phyloP scores from a whole-genome alignment of 2,329 filamentous ascomycete species.

The Diaporthe eres region DNA sequence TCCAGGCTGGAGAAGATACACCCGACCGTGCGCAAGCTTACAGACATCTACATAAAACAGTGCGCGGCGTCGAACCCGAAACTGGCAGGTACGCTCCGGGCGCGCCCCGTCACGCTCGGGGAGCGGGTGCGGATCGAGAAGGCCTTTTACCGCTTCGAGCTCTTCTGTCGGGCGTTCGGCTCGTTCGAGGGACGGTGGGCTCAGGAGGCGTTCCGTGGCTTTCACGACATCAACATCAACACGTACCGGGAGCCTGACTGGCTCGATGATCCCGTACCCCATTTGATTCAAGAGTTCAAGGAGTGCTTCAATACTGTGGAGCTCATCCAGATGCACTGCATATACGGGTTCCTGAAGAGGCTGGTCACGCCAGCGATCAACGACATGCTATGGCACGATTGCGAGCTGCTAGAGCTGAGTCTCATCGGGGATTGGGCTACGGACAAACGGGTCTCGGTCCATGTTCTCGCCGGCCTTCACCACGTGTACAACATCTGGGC shows the following conservation, averaged over 20 bases:
- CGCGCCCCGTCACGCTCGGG: neutral
- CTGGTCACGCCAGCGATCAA: neutral
- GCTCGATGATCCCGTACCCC: neutral
- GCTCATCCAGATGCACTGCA: constrained; percentile 3
- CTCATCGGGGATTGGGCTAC: neutral
- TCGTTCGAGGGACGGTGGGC: neutral
- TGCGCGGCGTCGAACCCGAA: neutral
- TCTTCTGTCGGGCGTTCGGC: constrained; percentile 4
- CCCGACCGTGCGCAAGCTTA: neutral
- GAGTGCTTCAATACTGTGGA: neutral
- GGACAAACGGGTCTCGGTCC: neutral
- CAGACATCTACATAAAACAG: neutral
- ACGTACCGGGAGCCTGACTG: neutral
- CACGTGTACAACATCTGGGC: neutral
- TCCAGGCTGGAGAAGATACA: neutral
- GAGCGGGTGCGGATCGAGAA: neutral
- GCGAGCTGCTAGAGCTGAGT: neutral
- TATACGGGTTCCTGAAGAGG: constrained; percentile 3
- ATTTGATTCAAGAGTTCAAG: neutral
- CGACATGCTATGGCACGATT: neutral
- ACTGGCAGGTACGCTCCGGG: neutral
- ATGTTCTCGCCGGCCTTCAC: neutral
- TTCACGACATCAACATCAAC: neutral
- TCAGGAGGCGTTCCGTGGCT: too few species aligned
- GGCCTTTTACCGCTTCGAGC: neutral